Evolutionary conservation across 768 basidiomycete genomes (phyloP), one percentile per base, ranked within the genome.

Genomic region (Russula earlei): DNA sequence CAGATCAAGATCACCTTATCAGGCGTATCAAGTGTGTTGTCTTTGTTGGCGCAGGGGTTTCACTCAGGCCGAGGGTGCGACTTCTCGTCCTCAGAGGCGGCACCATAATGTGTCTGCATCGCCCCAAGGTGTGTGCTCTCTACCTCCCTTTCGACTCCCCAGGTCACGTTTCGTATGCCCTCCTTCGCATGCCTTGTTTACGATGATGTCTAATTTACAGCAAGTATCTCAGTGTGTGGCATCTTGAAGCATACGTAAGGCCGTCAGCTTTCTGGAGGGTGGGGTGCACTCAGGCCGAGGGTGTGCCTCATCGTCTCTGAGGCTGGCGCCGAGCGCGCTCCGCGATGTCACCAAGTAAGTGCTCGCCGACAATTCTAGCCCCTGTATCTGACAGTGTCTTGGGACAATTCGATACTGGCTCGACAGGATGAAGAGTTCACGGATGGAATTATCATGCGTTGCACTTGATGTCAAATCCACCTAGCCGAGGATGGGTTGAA

Each of bases 221-320:
- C 22, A 49, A 6, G 17, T 7, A 12, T 20, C n/a, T 40, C 12
- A 19, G 38, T 2, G n/a, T 34, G 25, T 20, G n/a, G 38, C 49
- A 50, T 15, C 38, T 50, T 41, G 27, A 19, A 19, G 37, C 37
- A 25, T 40, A n/a, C 9, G 27, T 40, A 19, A n/a, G 49, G 52
- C 22, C 31, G 49, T 31, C 25, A 14, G 34, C 22, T 44, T 37
- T 14, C 27, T 14, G 29, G 55, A 31, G 11, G 36, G 14, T 33
- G 33, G 41, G 37, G 20, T 55, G 31, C 41, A 37, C 41, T 43
- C 54, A 43, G 54, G 54, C 31, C 54, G 54, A 55, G 47, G 47
- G 47, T 49, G 42, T 19, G 17, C 25, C 4, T 50, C 9, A 19
- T 36, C 48, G 42, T 44, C 20, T 20, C 19, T 33, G 34, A 7